phyloP scores from a whole-genome alignment of 75 land plant genomes.

The Selaginella moellendorffii region DNA sequence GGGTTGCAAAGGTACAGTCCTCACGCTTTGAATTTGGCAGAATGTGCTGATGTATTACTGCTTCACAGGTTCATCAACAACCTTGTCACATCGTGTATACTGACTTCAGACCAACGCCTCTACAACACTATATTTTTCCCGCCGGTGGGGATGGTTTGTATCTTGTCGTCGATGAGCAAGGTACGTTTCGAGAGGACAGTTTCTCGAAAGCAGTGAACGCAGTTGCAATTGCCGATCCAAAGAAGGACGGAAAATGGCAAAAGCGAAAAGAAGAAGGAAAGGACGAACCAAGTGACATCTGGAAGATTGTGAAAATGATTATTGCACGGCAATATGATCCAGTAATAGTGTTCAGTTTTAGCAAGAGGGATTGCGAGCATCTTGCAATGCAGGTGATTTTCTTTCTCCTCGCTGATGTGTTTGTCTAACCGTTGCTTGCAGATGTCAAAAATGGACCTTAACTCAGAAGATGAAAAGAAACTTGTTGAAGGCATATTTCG shows the following conservation, averaged over 20 bases:
- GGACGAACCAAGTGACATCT: neutral
- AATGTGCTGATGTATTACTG: neutral
- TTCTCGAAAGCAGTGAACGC: constrained; percentile 2
- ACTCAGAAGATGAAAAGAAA: constrained; percentile 2
- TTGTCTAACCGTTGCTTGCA: neutral
- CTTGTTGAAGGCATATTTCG: constrained; percentile 6
- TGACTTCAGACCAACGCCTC: constrained; percentile 2
- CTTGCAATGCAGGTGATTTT: constrained; percentile 4
- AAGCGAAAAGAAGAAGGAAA: neutral
- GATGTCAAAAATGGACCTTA: neutral
- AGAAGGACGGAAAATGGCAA: neutral
- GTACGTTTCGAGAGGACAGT: constrained; percentile 4
- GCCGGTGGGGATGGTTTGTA: constrained; percentile 2
- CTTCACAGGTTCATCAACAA: constrained; percentile 6
- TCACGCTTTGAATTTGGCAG: neutral
- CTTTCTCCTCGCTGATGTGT: neutral
- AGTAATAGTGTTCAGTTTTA: constrained; percentile 1
- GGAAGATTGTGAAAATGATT: constrained; percentile 3
- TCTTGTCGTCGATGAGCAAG: constrained; percentile 1
- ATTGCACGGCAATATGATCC: neutral
- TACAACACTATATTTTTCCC: constrained; percentile 4
- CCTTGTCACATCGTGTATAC: constrained; percentile 9
- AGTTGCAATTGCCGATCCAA: neutral
- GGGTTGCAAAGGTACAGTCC: neutral
- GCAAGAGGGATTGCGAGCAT: constrained; percentile 9